Conservation (phyloP, 345 rosid genomes). For the Punica granatum region DNA sequence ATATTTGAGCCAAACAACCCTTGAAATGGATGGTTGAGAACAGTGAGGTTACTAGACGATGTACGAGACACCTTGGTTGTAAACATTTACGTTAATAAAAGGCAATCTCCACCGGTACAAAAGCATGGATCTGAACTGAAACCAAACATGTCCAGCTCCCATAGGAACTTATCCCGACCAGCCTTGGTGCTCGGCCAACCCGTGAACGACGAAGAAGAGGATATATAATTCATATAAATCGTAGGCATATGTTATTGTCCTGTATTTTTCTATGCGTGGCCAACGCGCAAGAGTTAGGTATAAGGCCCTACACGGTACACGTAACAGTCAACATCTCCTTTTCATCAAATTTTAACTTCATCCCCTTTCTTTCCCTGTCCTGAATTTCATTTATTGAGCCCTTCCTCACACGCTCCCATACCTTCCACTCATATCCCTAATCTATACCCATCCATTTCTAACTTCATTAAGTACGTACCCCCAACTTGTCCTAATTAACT, state of each 20-base stretch:
- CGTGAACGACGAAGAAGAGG: not conserved
- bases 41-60: too few relatives aligned
- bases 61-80: too few relatives aligned
- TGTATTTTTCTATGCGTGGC: not conserved
- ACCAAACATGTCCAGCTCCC: too few relatives aligned
- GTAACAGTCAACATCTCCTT: not conserved
- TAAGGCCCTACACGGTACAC: not conserved
- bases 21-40: too few relatives aligned
- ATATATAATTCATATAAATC: not conserved
- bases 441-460: not conserved
- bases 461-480: not conserved
- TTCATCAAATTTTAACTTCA: not conserved
- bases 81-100: too few relatives aligned
- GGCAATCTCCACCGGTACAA: too few relatives aligned
- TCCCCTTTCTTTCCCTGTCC: not conserved
- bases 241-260: not conserved
- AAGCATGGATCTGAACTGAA: too few relatives aligned
- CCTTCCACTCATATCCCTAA: slow-evolving; percentile 7
- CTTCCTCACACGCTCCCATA: not conserved
- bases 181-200: not conserved
- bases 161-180: too few relatives aligned
- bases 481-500: slow-evolving; percentile 15
- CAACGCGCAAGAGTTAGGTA: not conserved
- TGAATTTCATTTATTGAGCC: not conserved
- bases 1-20: too few relatives aligned